Percentiles rank a stretch among this genome's conserved stretches.
Conservation (phyloP, 2,329 filamentous ascomycete species). For the Coniochaeta prunicola region DNA sequence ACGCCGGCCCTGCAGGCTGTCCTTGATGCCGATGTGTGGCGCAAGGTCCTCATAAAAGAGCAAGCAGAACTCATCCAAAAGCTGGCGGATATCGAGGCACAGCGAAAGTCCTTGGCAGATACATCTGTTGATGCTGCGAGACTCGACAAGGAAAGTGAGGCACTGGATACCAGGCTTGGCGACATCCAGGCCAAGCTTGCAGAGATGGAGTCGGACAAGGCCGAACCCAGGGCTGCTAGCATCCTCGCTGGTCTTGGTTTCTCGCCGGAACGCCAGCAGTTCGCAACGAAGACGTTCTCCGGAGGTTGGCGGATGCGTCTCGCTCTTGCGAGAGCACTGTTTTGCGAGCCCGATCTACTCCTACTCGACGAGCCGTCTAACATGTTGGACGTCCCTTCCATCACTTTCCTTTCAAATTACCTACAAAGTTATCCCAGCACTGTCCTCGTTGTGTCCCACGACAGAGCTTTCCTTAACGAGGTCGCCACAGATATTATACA, state of each 20-base stretch:
- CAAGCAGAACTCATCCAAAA: constrained; percentile 79
- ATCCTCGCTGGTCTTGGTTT: constrained; percentile 97
- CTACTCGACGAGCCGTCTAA: constrained; percentile 98
- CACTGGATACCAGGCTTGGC: constrained; percentile 80
- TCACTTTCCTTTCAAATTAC: constrained; percentile 95
- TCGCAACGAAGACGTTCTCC: constrained; percentile 93
- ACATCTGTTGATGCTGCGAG: constrained; percentile 82
- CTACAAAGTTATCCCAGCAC: constrained; percentile 92
- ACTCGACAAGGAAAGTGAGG: constrained; percentile 81
- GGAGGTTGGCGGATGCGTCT: constrained; percentile 99
- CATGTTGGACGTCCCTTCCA: constrained; percentile 99
- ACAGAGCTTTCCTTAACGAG: constrained; percentile 97
- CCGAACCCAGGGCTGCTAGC: constrained; percentile 88
- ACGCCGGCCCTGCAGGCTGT: constrained; percentile 93
- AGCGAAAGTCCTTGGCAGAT: constrained; percentile 76
- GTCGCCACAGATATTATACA: constrained; percentile 99
- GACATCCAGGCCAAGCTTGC: constrained; percentile 88
- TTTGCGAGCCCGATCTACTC: constrained; percentile 93
- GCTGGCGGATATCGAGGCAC: constrained; percentile 67
- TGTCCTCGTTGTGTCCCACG: constrained; percentile 93
- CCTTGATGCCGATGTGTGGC: constrained; percentile 95
- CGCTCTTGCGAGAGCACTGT: constrained; percentile 86
- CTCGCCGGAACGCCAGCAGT: constrained; percentile 86
- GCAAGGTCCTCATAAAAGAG: constrained; percentile 86
- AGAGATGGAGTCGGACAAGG: constrained; percentile 99